Conservation (phyloP, 2,329 filamentous ascomycete genomes). For the Cercospora sp. region DNA sequence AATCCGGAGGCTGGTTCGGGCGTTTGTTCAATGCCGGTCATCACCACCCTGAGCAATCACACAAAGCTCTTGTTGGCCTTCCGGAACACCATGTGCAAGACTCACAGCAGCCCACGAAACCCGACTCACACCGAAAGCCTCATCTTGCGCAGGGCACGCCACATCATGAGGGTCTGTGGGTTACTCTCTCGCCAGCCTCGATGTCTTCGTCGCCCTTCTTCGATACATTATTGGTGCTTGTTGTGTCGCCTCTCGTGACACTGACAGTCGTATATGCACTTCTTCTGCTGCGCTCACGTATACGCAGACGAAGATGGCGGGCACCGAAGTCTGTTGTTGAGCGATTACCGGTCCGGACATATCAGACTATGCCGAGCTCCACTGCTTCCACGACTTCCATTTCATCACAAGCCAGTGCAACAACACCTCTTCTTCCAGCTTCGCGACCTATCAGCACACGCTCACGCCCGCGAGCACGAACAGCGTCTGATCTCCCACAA, state of each 20-base stretch:
- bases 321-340: constrained; percentile 98
- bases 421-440: constrained; percentile 73
- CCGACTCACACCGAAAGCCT: constrained; percentile 19
- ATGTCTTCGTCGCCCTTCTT: constrained; percentile 89
- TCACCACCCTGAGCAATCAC: constrained; percentile 11
- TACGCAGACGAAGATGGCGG: constrained; percentile 85
- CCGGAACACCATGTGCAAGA: constrained; percentile 18
- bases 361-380: constrained; percentile 75
- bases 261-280: constrained; percentile 90
- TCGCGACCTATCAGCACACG: constrained; percentile 33
- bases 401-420: constrained; percentile 45
- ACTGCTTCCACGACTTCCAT: constrained; percentile 45
- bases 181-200: constrained; percentile 90
- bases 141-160: constrained; percentile 17
- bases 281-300: constrained; percentile 81
- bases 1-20: constrained; percentile 31
- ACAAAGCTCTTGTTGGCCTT: constrained; percentile 2
- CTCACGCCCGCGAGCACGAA: constrained; percentile 64
- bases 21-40: constrained; percentile 28
- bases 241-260: constrained; percentile 89
- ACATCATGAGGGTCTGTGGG: constrained; percentile 78
- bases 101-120: not conserved
- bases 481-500: constrained; percentile 59
- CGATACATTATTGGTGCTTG: constrained; percentile 93
- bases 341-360: constrained; percentile 89